Base-by-base conservation (phyloP, 1,139 yeast genomes). In the Geotrichum siamense region DNA sequence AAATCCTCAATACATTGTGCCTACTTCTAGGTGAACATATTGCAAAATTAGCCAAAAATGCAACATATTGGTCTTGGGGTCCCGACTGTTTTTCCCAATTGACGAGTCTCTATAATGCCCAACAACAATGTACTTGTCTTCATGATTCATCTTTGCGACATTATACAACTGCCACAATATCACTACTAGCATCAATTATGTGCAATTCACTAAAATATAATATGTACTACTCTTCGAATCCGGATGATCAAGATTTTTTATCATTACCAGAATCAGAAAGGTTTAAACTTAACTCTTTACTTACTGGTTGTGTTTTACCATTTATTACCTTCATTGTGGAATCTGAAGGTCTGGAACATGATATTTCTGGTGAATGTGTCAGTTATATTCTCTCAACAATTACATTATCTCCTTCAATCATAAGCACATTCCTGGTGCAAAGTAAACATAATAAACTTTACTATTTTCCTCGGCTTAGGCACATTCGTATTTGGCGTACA, bases 61-160 rank as follows among this genome's bases (percentile, higher is more conserved):
- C 49, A 4, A 41, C 47, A 9, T 42, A 43, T 30, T 47, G 49
- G 47, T 33, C 41, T 5, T 47, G 49, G 49, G 28, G 41, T 9
- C 37, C 34, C 16, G 31, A 37, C 22, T 38, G 44, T 27, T 47
- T 41, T 31, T 16, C 27, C 38, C 29, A 43, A 12, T 36, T 47
- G 15, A 35, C 36, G 9, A 25, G 31, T 2, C 28, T 47, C n/a
- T 41, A 47, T 32, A 37, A 29, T 13, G 29, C 22, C 6, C 34
- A 35, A 20, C 19, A 21, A 21, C 19, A 31, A 15, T 17, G 17
- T 15, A 38, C 3, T 8, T 30, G 22, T 38, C 9, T 31, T 17
- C 1, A 23, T 10, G 43, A 44, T 19, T 12, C 34, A 8, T 4
- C 36, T 13, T 23, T 30, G 2, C 29, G 36, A 19, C 35, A n/a